Percentiles rank a stretch among this genome's conserved stretches.
phyloP scores from a whole-genome alignment of 495 filamentous ascomycete genomes.

The Penicillium longicatenatum region DNA sequence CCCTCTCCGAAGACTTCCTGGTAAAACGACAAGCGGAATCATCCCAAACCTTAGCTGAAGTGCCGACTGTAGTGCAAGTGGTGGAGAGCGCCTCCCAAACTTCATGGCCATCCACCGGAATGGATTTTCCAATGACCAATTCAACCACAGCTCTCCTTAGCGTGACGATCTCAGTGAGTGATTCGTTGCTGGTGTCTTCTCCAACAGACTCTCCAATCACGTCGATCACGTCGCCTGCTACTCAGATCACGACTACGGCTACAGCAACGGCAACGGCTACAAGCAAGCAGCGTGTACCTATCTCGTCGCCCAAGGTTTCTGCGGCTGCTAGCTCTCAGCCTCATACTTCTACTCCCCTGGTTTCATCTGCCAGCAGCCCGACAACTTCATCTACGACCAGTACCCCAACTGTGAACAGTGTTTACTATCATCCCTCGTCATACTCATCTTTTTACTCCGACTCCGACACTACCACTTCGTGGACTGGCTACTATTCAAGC shows the following conservation, averaged over 20 bases:
- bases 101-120: conserved; percentile 15
- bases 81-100: conserved; percentile 26
- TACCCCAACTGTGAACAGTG: neutral
- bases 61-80: conserved; percentile 24
- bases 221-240: neutral
- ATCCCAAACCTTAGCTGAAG: neutral
- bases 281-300: conserved; percentile 4
- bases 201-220: neutral
- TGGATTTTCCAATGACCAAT: conserved; percentile 23
- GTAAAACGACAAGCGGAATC: conserved; percentile 22
- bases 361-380: conserved; percentile 12
- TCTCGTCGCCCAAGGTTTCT: conserved; percentile 13
- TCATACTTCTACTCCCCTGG: conserved; percentile 17
- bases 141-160: conserved; percentile 16
- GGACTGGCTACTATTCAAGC: neutral
- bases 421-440: neutral
- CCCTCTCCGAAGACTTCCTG: conserved; percentile 1
- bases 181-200: neutral
- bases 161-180: conserved; percentile 14
- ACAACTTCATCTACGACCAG: conserved; percentile 16
- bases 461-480: neutral
- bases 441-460: neutral
- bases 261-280: conserved; percentile 8
- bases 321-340: conserved; percentile 11
- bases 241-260: neutral